Evolutionary conservation across 768 basidiomycete genomes (phyloP), one percentile per base, ranked within the genome.

Genomic region (Cystobasidium ongulense): DNA sequence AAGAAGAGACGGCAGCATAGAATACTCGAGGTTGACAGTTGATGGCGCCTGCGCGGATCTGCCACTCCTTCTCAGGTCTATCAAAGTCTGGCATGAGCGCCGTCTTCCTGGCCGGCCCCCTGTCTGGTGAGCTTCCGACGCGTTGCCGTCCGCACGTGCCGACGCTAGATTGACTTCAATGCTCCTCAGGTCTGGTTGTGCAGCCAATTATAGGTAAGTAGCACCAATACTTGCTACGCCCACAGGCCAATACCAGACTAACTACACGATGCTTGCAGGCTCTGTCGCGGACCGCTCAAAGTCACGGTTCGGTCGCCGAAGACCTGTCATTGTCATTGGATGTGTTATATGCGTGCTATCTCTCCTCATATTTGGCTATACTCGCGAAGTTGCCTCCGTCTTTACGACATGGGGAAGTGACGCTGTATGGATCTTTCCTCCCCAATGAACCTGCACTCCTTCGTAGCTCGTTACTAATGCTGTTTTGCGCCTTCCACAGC

Each of bases 51-150:
- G 11, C 57, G 21, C 57, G 11, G 11, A 11, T 31, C 17, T 25
- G 7, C n/a, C 65, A 21, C 23, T 15, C 11, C 65, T 67, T 23
- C 27, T 27, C 68, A 71, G 68, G 68, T 18, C 53, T 71, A 10
- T 71, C 68, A 11, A 71, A 73, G 36, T 4, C 72, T 65, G 59
- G 72, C 27, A 73, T 73, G 72, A 63, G 62, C 72, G 63, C 63
- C 33, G 72, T 73, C 72, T 73, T 73, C 62, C 31, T 73, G 10
- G 72, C 72, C 70, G 72, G 72, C 13, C 72, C 72, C 11, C 63
- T 73, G 27, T 73, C 72, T 27, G 72, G 72, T 73, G 63, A 23
- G 63, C 21, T 31, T 36, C n/a, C 33, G 15, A 64, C 21, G 18
- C 25, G 27, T 63, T 5, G 11, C 3, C 23, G 27, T 29, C 15